phyloP scores from a whole-genome alignment of 2,329 filamentous ascomycete species.

The Epichloe sibirici region DNA sequence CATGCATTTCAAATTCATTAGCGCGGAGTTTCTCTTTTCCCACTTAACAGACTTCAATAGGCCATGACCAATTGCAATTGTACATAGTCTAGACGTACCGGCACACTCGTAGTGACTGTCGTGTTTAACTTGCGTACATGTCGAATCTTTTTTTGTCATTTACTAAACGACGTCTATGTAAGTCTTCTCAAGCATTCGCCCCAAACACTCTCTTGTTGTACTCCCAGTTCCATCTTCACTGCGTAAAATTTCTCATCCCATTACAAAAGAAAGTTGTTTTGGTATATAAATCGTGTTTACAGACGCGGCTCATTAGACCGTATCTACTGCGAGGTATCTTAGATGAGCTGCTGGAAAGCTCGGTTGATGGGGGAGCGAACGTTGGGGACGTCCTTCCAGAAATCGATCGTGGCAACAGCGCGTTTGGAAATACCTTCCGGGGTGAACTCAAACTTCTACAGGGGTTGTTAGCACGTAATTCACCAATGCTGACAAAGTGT shows the following conservation, averaged over 20 bases:
- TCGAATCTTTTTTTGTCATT: background rate
- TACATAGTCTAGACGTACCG: background rate
- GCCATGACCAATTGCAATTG: background rate
- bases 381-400: slow-evolving; percentile 90
- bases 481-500: background rate
- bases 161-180: slow-evolving; percentile 10
- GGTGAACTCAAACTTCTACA: slow-evolving; percentile 97
- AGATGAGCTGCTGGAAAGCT: slow-evolving; percentile 95
- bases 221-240: slow-evolving; percentile 15
- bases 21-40: slow-evolving; percentile 1
- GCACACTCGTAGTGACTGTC: background rate
- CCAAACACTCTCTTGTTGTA: slow-evolving; percentile 12
- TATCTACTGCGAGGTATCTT: slow-evolving; percentile 25
- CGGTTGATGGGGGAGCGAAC: slow-evolving; percentile 92
- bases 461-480: slow-evolving; percentile 22
- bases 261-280: slow-evolving; percentile 4
- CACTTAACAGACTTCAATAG: background rate
- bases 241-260: slow-evolving; percentile 13
- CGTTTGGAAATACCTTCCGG: slow-evolving; percentile 95
- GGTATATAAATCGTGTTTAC: background rate
- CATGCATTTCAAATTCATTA: slow-evolving; percentile 1
- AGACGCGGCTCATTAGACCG: background rate
- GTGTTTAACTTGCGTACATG: background rate
- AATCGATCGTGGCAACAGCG: slow-evolving; percentile 80
- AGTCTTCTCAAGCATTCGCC: slow-evolving; percentile 7